Conservation (phyloP, 2,329 filamentous ascomycete genomes). For the Hypoxylon rubiginosum region DNA sequence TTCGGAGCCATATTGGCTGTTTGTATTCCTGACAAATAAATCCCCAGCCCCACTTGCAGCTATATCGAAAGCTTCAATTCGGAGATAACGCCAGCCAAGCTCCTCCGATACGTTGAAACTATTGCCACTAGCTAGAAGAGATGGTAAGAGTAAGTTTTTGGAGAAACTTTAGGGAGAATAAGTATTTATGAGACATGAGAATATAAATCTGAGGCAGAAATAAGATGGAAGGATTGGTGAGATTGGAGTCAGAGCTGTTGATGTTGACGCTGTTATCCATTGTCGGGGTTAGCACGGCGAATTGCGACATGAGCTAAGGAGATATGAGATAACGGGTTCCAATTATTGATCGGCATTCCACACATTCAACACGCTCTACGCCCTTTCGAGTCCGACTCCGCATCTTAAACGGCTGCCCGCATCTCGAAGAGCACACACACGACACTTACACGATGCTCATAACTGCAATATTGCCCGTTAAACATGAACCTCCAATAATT, state of each 20-base stretch:
- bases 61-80: neutral
- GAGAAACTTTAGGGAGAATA: neutral
- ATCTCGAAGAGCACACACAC: neutral
- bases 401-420: neutral
- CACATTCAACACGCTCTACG: too few species aligned
- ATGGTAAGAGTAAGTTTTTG: neutral
- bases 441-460: neutral
- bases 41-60: neutral
- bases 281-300: neutral
- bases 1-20: constrained; percentile 36
- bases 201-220: neutral
- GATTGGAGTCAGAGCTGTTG: neutral
- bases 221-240: neutral
- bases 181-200: neutral
- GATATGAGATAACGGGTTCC: neutral
- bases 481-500: neutral
- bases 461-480: neutral
- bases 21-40: neutral
- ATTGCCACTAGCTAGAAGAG: neutral
- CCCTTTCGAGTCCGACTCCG: neutral
- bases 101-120: neutral
- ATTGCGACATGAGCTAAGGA: neutral
- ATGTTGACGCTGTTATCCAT: neutral
- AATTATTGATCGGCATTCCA: neutral
- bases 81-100: neutral